These are phyloP conservation scores for Ophiostoma novo-ulmi DNA, from an alignment of 2,329 filamentous ascomycete species.

Conservation along the genomic window DNA sequence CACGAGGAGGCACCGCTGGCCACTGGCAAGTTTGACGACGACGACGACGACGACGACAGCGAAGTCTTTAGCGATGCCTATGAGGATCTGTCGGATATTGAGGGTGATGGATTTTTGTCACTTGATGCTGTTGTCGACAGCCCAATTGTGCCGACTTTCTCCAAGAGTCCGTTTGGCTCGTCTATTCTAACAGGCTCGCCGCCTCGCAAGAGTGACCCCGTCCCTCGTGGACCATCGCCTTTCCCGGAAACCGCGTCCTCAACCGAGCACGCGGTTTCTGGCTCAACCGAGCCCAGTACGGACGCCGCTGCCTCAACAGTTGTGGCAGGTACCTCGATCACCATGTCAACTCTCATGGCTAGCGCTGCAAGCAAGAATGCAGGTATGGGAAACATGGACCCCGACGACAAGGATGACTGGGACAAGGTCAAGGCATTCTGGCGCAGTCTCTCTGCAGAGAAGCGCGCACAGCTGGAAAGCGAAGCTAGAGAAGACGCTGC, in stretches of 20 bases:
- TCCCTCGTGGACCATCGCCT: neutral
- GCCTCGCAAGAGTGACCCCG: neutral
- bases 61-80: constrained; percentile 72
- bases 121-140: constrained; percentile 66
- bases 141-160: constrained; percentile 38
- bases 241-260: neutral
- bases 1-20: constrained; percentile 34
- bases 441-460: constrained; percentile 59
- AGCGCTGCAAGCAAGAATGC: constrained; percentile 7
- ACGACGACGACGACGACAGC: constrained; percentile 20
- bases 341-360: constrained; percentile 6
- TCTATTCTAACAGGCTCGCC: neutral
- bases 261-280: no score
- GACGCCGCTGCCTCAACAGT: neutral
- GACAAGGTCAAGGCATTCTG: constrained; percentile 64
- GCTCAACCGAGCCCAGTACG: neutral
- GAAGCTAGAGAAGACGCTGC: constrained; percentile 53
- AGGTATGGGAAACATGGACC: neutral
- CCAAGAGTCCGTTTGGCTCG: constrained; percentile 17
- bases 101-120: constrained; percentile 64
- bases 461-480: constrained; percentile 56
- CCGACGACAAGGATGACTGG: constrained; percentile 50
- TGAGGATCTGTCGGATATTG: constrained; percentile 63
- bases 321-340: neutral
- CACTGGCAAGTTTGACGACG: constrained; percentile 20